These are phyloP conservation scores for Lentinula boryana DNA, from an alignment of 768 basidiomycete genomes.

Conservation along the genomic window DNA sequence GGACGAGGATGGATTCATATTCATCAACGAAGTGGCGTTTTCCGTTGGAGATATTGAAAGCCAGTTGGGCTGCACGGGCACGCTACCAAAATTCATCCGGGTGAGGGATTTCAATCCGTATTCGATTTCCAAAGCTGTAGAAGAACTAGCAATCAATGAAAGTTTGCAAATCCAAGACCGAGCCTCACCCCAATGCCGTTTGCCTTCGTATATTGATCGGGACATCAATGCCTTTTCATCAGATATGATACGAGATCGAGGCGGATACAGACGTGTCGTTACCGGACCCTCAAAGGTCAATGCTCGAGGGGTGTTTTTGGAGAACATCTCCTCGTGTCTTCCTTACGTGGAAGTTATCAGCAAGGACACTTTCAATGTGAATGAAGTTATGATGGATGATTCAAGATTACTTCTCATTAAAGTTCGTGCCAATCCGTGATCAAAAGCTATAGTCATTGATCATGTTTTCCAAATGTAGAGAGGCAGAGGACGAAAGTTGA, in stretches of 20 bases:
- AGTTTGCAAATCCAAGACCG: neutral
- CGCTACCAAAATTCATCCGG: slow-evolving; percentile 15
- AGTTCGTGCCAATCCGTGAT: slow-evolving; percentile 18
- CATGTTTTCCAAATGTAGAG: slow-evolving; percentile 23
- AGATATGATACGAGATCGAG: slow-evolving; percentile 18
- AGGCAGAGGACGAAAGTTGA: slow-evolving; percentile 27
- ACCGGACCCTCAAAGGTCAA: slow-evolving; percentile 33
- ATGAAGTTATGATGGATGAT: slow-evolving; percentile 56
- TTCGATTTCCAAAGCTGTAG: slow-evolving; percentile 14
- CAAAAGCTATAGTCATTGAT: neutral
- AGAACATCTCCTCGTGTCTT: slow-evolving; percentile 41
- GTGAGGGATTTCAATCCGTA: slow-evolving; percentile 34
- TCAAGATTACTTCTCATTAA: slow-evolving; percentile 41
- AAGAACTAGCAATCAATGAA: slow-evolving; percentile 1
- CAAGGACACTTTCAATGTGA: slow-evolving; percentile 40
- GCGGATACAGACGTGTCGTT: slow-evolving; percentile 24
- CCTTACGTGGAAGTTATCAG: slow-evolving; percentile 49
- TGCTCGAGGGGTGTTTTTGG: slow-evolving; percentile 38
- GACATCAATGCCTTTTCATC: neutral
- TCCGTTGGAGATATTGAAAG: neutral
- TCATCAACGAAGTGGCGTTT: neutral
- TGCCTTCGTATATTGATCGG: neutral
- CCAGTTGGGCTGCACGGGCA: neutral
- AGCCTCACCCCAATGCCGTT: neutral
- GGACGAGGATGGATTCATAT: neutral